Conservation (phyloP, 768 basidiomycete genomes). For the Lactarius indigo region DNA sequence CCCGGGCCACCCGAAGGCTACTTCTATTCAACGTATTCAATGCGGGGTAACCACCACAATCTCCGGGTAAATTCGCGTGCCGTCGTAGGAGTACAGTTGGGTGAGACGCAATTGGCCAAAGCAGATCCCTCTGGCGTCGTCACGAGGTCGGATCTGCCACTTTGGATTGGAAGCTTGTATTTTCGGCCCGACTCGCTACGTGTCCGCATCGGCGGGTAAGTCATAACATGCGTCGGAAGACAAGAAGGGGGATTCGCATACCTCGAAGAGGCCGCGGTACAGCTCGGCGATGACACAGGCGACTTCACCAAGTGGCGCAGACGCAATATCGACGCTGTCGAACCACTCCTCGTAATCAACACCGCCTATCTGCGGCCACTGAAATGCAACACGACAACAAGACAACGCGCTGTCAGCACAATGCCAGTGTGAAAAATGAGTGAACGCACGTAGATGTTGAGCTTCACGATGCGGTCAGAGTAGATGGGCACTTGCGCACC, state of each 20-base stretch:
- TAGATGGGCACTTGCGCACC: slow-evolving; percentile 3
- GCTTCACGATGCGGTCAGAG: neutral
- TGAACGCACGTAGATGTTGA: slow-evolving; percentile 11
- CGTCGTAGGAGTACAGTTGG: slow-evolving; percentile 19
- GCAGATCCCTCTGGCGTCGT: slow-evolving; percentile 5
- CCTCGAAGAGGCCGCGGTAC: slow-evolving; percentile 16
- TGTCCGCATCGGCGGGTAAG: neutral
- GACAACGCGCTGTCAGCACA: neutral
- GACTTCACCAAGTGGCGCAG: slow-evolving; percentile 2
- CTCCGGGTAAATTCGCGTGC: slow-evolving; percentile 14
- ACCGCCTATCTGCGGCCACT: slow-evolving; percentile 14
- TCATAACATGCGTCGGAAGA: neutral
- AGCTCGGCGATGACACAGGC: slow-evolving; percentile 9
- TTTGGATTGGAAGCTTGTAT: neutral
- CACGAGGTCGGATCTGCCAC: slow-evolving; percentile 17
- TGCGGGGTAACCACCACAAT: slow-evolving; percentile 16
- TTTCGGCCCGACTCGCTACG: slow-evolving; percentile 17
- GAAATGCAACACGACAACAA: neutral
- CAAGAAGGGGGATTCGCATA: neutral
- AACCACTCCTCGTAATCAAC: slow-evolving; percentile 21
- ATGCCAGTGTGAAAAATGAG: neutral
- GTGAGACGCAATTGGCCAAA: slow-evolving; percentile 20
- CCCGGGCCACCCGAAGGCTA: neutral
- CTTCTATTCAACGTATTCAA: slow-evolving; percentile 1
- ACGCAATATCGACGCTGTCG: slow-evolving; percentile 10